Evolutionary conservation across 345 rosid species (phyloP), one percentile per base, ranked within the genome.

Genomic region (Abelmoschus esculentus): DNA sequence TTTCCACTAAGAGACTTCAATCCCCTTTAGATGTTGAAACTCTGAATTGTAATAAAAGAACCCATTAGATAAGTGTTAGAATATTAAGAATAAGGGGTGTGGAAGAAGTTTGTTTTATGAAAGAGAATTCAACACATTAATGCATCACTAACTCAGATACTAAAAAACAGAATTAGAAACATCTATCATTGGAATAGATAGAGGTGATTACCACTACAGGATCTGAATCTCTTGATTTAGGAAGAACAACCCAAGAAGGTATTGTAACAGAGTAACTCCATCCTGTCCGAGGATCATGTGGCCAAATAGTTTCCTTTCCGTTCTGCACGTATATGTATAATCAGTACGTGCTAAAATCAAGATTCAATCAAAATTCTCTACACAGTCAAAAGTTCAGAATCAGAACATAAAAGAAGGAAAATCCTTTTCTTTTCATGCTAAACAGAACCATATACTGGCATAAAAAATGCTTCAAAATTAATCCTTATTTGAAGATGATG

Each of bases 211-310:
- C 99, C 98, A 96, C 99, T 11, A 96, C 88, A 58, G 99, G 99
- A 77, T 96, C 98, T 42, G 98, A 87, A 76, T 90, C 88, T 83
- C 87, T 89, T 69, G 96, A 87, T 78, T 92, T 92, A 8, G 99
- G 91, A 68, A 96, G 86, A 36, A 92, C 87, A 57, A 81, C 82
- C 99, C 99, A 96, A 0, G 97, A 85, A n/a, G 99, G 99, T 78
- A 96, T 80, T 0, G 88, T 89, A 47, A 86, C 86, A 71, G 95
- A 92, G 78, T 91, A 96, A 84, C 98, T 92, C 99, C 99, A 96
- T 71, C 99, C 98, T 0, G 92, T 82, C 69, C 77, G 84, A 71
- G 82, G 91, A 80, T 90, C 99, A 68, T 90, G 99, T 0, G 99
- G 97, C 98, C 98, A 92, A 70, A 84, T 76, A 17, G 98, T 96